These are phyloP conservation scores for Stachybotrys elegans DNA, from an alignment of 2,329 filamentous ascomycete species.

Conservation along the genomic window DNA sequence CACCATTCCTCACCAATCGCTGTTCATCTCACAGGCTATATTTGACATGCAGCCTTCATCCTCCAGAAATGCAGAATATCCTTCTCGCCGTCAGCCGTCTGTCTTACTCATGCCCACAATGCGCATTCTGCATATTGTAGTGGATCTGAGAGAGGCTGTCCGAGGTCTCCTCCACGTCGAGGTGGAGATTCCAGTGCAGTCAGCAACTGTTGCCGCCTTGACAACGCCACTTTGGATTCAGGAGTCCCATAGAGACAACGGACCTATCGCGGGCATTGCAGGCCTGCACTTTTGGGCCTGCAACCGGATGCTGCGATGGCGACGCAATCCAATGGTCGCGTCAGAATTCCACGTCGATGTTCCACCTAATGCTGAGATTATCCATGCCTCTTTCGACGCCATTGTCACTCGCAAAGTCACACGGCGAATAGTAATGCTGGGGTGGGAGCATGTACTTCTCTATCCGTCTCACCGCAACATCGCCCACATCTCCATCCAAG, in stretches of 20 bases:
- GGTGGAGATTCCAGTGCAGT: conserved; percentile 4
- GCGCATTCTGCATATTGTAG: conserved; percentile 3
- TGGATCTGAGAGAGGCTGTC: conserved; percentile 6
- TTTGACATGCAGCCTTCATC: too few relatives aligned
- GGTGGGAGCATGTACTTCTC: conserved; percentile 6
- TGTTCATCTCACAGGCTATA: too few relatives aligned
- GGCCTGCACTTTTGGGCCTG: background rate
- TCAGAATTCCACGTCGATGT: conserved; percentile 7
- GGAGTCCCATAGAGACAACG: conserved; percentile 3
- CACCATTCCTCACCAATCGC: too few relatives aligned
- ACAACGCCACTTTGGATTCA: conserved; percentile 8
- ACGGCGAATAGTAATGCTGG: conserved; percentile 5
- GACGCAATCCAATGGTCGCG: conserved; percentile 2
- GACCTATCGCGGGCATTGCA: conserved; percentile 4
- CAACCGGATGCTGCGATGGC: conserved; percentile 4
- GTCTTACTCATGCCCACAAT: background rate
- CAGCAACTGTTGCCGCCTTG: conserved; percentile 2
- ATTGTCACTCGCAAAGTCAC: conserved; percentile 2
- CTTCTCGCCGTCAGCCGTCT: too few relatives aligned
- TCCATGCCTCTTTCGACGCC: conserved; percentile 7
- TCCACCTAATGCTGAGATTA: conserved; percentile 1
- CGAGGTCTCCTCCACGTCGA: conserved; percentile 4
- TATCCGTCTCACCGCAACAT: conserved; percentile 1
- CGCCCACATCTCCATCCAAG: conserved; percentile 1
- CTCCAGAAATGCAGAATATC: too few relatives aligned